Evolutionary conservation across 2,329 filamentous ascomycete species (phyloP).

Genomic region (Cryphonectria naterciae): DNA sequence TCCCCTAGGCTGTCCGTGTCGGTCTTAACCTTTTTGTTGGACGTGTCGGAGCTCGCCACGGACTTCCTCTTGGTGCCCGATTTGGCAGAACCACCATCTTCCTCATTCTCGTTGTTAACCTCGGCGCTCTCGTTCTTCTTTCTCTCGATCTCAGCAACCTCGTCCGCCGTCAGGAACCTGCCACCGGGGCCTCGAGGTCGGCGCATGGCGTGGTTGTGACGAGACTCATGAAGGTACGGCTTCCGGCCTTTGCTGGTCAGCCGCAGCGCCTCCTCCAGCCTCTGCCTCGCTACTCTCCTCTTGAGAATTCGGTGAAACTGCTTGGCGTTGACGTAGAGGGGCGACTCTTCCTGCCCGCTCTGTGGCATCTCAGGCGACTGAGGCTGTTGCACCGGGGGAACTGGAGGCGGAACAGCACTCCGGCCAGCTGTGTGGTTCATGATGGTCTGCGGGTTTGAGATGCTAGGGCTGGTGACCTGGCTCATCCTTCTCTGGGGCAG

Average conservation of each 20-base stretch:
- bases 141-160: constrained; percentile 87
- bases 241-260: constrained; percentile 94
- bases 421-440: constrained; percentile 68
- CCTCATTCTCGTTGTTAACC: constrained; percentile 41
- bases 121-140: constrained; percentile 51
- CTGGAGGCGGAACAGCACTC: constrained; percentile 58
- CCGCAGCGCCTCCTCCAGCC: constrained; percentile 87
- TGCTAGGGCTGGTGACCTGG: constrained; percentile 75
- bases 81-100: constrained; percentile 38
- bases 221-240: constrained; percentile 94
- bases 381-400: constrained; percentile 65
- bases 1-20: constrained; percentile 47
- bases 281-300: constrained; percentile 87
- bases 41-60: constrained; percentile 49
- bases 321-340: constrained; percentile 97
- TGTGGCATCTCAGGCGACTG: constrained; percentile 81
- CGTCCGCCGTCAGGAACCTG: constrained; percentile 93
- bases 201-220: constrained; percentile 98
- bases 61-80: constrained; percentile 65
- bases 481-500: constrained; percentile 71
- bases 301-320: constrained; percentile 98
- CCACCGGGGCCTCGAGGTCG: constrained; percentile 91
- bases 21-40: constrained; percentile 58
- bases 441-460: constrained; percentile 74
- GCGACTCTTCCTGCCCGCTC: constrained; percentile 80